Conservation (phyloP, 768 basidiomycete species). For the Xerocomellus intermedius region DNA sequence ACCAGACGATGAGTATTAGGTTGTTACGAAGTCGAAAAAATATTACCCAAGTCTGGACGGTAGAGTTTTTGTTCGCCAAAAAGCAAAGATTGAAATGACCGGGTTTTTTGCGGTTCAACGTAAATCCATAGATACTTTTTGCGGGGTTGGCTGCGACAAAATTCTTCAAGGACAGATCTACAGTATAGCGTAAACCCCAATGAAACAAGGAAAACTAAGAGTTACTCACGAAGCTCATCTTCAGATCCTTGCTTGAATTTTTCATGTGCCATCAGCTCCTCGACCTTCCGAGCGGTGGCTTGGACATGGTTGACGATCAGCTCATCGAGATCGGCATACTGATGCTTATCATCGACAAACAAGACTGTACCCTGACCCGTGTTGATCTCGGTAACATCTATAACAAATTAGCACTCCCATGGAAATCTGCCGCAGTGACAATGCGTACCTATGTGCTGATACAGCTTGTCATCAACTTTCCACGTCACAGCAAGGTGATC, state of each 20-base stretch:
- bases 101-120: constrained; percentile 81
- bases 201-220: not conserved
- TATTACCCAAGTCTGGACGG: constrained; percentile 86
- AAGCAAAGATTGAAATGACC: constrained; percentile 95
- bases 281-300: constrained; percentile 88
- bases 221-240: constrained; percentile 83
- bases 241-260: constrained; percentile 89
- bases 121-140: constrained; percentile 95
- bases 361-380: constrained; percentile 69
- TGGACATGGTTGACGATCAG: constrained; percentile 95
- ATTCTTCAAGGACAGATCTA: constrained; percentile 86
- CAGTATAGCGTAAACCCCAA: not conserved
- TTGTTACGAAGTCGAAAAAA: not conserved
- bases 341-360: constrained; percentile 73
- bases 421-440: not conserved
- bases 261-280: constrained; percentile 93
- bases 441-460: constrained; percentile 88
- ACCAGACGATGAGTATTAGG: constrained; percentile 4
- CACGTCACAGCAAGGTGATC: constrained; percentile 97
- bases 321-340: constrained; percentile 93
- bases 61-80: constrained; percentile 86
- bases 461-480: constrained; percentile 96
- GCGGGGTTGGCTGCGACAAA: constrained; percentile 91
- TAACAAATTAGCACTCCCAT: constrained; percentile 2
- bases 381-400: constrained; percentile 83